Percentiles rank a stretch among this genome's conserved stretches.
phyloP scores from a whole-genome alignment of 106 monocot genomes.

The Hemerocallis citrina region DNA sequence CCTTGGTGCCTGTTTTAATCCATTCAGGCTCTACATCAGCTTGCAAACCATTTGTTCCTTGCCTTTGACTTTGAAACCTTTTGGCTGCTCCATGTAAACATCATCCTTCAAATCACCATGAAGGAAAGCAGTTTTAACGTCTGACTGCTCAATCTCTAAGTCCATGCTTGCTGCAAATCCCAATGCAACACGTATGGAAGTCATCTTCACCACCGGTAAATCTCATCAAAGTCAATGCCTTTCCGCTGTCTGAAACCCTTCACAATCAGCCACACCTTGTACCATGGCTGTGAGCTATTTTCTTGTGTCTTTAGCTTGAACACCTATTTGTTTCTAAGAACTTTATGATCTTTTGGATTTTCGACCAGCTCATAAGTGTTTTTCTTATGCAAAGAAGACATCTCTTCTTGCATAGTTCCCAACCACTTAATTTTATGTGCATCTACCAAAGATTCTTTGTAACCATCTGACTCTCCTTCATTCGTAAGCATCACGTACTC shows the following conservation, averaged over 20 bases:
- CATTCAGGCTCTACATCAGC: constrained; percentile 1
- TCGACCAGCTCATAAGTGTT: constrained; percentile 4
- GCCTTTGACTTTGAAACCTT: constrained; percentile 4
- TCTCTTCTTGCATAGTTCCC: constrained; percentile 2
- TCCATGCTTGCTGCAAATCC: not conserved
- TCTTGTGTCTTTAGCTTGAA: not conserved
- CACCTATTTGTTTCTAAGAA: not conserved
- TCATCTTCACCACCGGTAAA: not conserved
- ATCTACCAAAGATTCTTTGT: too few relatives aligned
- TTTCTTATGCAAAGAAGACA: constrained; percentile 1
- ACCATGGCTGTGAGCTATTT: not conserved
- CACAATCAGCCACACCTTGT: not conserved
- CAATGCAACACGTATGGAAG: not conserved
- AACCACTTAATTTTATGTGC: too few relatives aligned
- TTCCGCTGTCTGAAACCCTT: not conserved
- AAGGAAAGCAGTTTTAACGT: not conserved
- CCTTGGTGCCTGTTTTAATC: not conserved
- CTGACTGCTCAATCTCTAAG: not conserved
- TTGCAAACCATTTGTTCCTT: not conserved
- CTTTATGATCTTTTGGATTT: not conserved
- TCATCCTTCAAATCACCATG: constrained; percentile 1
- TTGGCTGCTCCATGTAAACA: not conserved
- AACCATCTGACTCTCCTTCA: too few relatives aligned
- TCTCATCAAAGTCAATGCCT: constrained; percentile 3
- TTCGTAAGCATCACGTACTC: too few relatives aligned